Conservation (phyloP, 129 eudicot genomes). For the Helichrysum umbraculigerum region DNA sequence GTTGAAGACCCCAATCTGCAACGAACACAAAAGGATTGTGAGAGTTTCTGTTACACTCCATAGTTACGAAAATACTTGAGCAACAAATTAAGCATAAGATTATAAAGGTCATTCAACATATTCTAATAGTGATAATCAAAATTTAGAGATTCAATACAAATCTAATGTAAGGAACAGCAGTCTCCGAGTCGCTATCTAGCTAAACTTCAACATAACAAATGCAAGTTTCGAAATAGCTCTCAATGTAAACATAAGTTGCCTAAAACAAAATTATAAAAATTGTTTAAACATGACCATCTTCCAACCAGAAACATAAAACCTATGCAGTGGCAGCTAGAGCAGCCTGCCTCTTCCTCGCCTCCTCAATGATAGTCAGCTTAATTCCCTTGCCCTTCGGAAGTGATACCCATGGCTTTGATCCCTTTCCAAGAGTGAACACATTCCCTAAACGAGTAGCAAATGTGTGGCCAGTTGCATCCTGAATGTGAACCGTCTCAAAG, state of each 20-base stretch:
- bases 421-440: slow-evolving; percentile 47
- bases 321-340: slow-evolving; percentile 37
- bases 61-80: neutral
- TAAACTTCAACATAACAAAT: neutral
- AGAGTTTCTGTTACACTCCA: neutral
- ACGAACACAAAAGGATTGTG: too few relatives aligned
- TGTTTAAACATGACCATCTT: neutral
- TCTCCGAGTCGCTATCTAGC: neutral
- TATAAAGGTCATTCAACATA: too few relatives aligned
- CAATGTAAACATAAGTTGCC: neutral
- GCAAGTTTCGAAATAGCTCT: neutral
- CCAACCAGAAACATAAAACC: neutral
- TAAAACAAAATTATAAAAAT: too few relatives aligned
- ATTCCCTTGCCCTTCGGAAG: slow-evolving; percentile 73
- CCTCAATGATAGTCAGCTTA: slow-evolving; percentile 55
- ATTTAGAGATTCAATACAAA: too few relatives aligned
- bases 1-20: too few relatives aligned
- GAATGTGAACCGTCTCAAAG: slow-evolving; percentile 37
- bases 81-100: neutral
- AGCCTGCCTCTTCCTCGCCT: slow-evolving; percentile 59
- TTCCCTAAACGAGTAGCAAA: slow-evolving; percentile 44
- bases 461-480: slow-evolving; percentile 35
- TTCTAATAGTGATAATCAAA: neutral
- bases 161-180: neutral
- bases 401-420: slow-evolving; percentile 64